A percentile compares a stretch with the other conserved stretches of the same genome.
Conservation (phyloP, 2,329 filamentous ascomycete species). For the Chrysosporium keratinophilum region DNA sequence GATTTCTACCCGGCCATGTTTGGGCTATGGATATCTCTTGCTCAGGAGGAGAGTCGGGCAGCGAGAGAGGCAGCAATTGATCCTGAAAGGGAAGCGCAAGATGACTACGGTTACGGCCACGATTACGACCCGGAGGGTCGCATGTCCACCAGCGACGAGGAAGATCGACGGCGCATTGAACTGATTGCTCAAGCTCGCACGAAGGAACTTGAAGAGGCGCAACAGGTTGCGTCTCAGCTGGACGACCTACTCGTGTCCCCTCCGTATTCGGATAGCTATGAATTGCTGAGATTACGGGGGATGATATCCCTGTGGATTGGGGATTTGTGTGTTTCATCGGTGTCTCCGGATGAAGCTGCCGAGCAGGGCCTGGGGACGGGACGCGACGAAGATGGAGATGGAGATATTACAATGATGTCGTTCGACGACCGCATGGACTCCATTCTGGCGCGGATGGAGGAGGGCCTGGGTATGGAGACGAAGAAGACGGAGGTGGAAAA, state of each 20-base stretch:
- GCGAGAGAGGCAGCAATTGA: constrained; percentile 34
- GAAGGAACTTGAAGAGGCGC: constrained; percentile 49
- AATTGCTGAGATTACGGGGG: constrained; percentile 59
- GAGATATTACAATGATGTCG: constrained; percentile 9
- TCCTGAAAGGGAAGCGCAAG: constrained; percentile 16
- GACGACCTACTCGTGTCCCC: constrained; percentile 58
- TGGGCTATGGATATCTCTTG: constrained; percentile 67
- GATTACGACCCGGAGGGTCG: constrained; percentile 21
- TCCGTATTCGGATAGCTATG: constrained; percentile 58
- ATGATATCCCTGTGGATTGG: constrained; percentile 66
- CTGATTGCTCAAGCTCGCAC: constrained; percentile 33
- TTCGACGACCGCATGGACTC: constrained; percentile 20
- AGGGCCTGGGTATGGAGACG: constrained; percentile 27
- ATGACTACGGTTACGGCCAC: background rate
- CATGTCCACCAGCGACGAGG: constrained; percentile 17
- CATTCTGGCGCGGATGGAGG: constrained; percentile 26
- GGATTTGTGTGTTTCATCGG: constrained; percentile 46
- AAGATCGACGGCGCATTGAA: constrained; percentile 28
- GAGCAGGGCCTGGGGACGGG: background rate
- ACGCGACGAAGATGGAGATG: constrained; percentile 8
- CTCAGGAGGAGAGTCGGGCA: constrained; percentile 49
- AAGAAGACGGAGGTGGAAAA: constrained; percentile 25
- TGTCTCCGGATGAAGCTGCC: constrained; percentile 19
- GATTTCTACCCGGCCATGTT: constrained; percentile 77
- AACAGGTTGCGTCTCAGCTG: constrained; percentile 56